phyloP scores from a whole-genome alignment of 441 rosid genomes.

The Populus hybrid region DNA sequence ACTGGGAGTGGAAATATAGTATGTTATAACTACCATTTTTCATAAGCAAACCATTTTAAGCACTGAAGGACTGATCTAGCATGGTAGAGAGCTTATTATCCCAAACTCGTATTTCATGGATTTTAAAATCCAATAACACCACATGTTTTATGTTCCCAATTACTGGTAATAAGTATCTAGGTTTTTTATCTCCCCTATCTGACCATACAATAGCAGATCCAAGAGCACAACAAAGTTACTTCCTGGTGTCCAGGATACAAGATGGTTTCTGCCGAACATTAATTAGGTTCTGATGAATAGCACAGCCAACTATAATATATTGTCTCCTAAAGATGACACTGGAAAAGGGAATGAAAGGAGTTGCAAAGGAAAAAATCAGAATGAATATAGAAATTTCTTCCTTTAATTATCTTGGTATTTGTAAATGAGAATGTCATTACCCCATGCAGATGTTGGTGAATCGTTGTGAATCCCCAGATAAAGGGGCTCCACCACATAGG shows the following conservation, averaged over 20 bases:
- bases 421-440: slow-evolving; percentile 39
- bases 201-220: not conserved
- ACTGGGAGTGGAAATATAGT: slow-evolving; percentile 1
- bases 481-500: slow-evolving; percentile 95
- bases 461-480: slow-evolving; percentile 77
- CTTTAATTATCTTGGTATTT: not conserved
- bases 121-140: not conserved
- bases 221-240: not conserved
- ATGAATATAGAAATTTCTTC: not conserved
- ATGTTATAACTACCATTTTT: not conserved
- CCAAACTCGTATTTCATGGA: not conserved
- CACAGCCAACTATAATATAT: not conserved
- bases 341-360: not conserved
- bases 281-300: not conserved
- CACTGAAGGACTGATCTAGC: not conserved
- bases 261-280: not conserved
- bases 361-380: not conserved
- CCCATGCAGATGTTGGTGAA: slow-evolving; percentile 95
- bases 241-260: not conserved
- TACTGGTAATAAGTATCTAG: not conserved
- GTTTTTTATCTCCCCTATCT: not conserved
- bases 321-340: not conserved
- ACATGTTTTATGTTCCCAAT: not conserved
- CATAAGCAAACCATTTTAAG: not conserved
- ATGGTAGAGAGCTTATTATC: not conserved